Percentiles rank a stretch among this genome's conserved stretches.
Evolutionary conservation across 164 flowering plant genomes (phyloP).

Genomic region (Macadamia integrifolia): DNA sequence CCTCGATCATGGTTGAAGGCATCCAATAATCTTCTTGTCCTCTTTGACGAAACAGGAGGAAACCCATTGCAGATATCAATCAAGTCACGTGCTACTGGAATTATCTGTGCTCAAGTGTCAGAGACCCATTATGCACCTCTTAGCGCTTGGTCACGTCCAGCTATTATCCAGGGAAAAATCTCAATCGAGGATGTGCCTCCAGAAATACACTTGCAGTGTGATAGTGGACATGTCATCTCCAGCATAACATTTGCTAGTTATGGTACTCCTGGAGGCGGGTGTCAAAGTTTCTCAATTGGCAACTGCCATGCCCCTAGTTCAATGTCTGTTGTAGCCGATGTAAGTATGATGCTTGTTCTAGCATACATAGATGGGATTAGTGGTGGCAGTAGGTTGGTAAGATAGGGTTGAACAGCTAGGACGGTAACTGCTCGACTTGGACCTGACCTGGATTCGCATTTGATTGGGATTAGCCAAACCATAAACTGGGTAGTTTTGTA

Average conservation of each 20-base stretch:
- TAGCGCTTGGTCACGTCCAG: constrained; percentile 39
- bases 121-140: constrained; percentile 75
- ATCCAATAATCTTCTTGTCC: constrained; percentile 62
- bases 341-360: constrained; percentile 9
- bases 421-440: too few species aligned
- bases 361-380: too few species aligned
- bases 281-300: constrained; percentile 58
- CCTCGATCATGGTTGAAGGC: constrained; percentile 76
- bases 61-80: constrained; percentile 70
- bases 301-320: constrained; percentile 72
- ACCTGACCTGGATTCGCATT: too few species aligned
- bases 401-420: too few species aligned
- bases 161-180: constrained; percentile 18
- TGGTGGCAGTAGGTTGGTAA: too few species aligned
- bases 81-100: constrained; percentile 27
- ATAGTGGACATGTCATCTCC: constrained; percentile 50
- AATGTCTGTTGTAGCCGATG: constrained; percentile 52
- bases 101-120: constrained; percentile 59
- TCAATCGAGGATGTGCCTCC: constrained; percentile 33
- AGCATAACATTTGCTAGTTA: constrained; percentile 80
- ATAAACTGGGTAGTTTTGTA: too few species aligned
- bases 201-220: constrained; percentile 64
- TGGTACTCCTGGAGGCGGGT: constrained; percentile 81
- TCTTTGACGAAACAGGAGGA: constrained; percentile 91
- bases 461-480: too few species aligned